Evolutionary conservation across 2,329 filamentous ascomycete species (phyloP).

Genomic region (Neopestalotiopsis clavispora): DNA sequence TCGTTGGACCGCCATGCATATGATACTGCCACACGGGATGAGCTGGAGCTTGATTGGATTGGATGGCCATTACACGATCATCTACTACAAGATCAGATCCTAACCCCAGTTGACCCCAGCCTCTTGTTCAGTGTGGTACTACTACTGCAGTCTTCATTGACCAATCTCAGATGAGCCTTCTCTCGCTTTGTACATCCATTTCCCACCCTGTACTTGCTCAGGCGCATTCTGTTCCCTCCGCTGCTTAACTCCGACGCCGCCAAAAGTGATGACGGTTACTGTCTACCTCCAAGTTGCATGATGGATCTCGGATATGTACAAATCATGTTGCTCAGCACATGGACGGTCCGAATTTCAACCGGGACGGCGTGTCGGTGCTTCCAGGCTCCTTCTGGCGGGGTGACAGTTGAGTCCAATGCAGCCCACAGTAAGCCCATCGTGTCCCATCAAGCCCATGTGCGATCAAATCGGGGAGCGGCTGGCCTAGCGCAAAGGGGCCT

Average conservation of each 20-base stretch:
- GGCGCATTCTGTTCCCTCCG: too few species aligned
- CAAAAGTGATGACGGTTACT: background rate
- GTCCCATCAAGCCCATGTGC: background rate
- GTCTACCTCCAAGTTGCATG: background rate
- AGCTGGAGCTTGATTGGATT: slow-evolving; percentile 4
- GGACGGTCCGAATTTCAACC: background rate
- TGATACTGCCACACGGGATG: background rate
- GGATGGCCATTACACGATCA: slow-evolving; percentile 6
- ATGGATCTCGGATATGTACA: background rate
- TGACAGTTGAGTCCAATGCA: background rate
- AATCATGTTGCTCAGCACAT: background rate
- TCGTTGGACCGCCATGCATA: slow-evolving; percentile 17
- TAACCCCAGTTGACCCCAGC: background rate
- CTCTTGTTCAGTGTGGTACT: background rate
- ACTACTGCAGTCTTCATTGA: background rate
- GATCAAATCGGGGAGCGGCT: background rate
- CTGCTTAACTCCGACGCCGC: background rate
- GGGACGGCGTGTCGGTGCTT: background rate
- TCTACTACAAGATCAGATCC: background rate
- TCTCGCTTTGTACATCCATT: background rate
- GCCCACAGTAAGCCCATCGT: background rate
- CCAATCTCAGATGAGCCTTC: background rate
- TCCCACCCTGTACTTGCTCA: background rate
- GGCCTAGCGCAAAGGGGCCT: background rate
- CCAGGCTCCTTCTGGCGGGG: background rate